Base-by-base conservation (phyloP, 352 stramenopile species). In the Globisporangium cylindrosporum region DNA sequence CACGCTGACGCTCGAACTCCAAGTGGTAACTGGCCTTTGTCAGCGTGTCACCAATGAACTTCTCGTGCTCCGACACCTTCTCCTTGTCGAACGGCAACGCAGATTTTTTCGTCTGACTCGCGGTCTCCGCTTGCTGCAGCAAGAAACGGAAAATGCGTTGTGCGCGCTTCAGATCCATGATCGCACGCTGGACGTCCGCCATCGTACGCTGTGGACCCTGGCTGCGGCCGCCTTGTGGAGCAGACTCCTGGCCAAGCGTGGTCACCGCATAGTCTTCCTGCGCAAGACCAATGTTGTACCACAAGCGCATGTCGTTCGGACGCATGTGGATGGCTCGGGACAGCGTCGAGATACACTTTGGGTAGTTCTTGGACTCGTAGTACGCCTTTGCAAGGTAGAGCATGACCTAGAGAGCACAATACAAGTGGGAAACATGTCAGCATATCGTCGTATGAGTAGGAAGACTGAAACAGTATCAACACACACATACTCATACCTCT, bases 291-390 rank as follows among this genome's bases (percentile, higher is more conserved):
- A 93, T 80, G 69, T 96, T 96, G 72, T 96, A 96, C 84, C 81
- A 95, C 1, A 96, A 66, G 7, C 86, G 84, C 68, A 94, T 49
- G 63, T 96, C 89, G 59, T 85, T 87, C 7, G 89, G 89, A 9
- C 83, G 76, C 67, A 96, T 78, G 76, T 95, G 88, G 48, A 96
- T 77, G 32, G 77, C 86, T 41, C 83, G 83, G 4, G 89, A 92
- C 25, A 96, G 73, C 32, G 89, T 88, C 14, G 78, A 89, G 67
- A 96, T 96, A 67, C 89, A 96, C 67, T 89, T 90, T n/a, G 82
- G 79, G 70, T 90, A 95, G 76, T 94, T 89, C 71, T 96, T 96
- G 20, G 86, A 89, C 71, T 95, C 88, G 73, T 95, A 96, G 70
- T 94, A 94, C 24, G 89, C 89, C 71, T 96, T 95, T 3, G 89